Evolutionary conservation across 1,284 basidiomycete species (phyloP).

Genomic region (Sanghuangporus baumii): DNA sequence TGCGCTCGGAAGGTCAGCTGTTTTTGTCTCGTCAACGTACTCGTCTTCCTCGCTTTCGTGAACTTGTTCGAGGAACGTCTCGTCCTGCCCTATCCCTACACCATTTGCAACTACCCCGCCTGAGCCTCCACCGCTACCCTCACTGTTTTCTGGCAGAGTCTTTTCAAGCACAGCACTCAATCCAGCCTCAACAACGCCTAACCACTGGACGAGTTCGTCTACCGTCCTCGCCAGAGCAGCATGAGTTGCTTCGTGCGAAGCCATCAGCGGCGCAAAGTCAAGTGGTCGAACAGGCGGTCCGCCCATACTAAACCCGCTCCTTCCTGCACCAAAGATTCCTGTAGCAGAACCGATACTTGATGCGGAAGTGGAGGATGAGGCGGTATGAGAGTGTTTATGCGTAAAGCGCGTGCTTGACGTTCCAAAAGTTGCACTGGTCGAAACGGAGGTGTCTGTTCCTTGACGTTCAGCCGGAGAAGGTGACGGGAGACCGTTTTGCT

Average conservation of each 20-base stretch:
- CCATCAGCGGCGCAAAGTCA: constrained; percentile 60
- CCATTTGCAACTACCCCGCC: constrained; percentile 44
- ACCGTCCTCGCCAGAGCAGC: constrained; percentile 70
- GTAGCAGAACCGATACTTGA: constrained; percentile 14
- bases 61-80: constrained; percentile 4
- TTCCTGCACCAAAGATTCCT: neutral
- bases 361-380: neutral
- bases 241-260: constrained; percentile 59
- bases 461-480: constrained; percentile 2
- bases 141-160: constrained; percentile 17
- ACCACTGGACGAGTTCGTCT: constrained; percentile 76
- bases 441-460: constrained; percentile 7
- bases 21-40: neutral
- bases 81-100: neutral
- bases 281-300: constrained; percentile 54
- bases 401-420: neutral
- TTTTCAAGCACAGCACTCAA: constrained; percentile 61
- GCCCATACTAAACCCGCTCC: neutral
- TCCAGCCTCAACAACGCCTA: constrained; percentile 71
- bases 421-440: neutral
- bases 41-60: constrained; percentile 6
- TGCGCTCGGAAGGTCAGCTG: neutral
- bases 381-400: neutral
- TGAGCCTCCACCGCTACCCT: constrained; percentile 18
- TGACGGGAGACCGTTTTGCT: neutral